Evolutionary conservation across 2,329 filamentous ascomycete genomes (phyloP).

Genomic region (Scopulariopsis brevicaulis): DNA sequence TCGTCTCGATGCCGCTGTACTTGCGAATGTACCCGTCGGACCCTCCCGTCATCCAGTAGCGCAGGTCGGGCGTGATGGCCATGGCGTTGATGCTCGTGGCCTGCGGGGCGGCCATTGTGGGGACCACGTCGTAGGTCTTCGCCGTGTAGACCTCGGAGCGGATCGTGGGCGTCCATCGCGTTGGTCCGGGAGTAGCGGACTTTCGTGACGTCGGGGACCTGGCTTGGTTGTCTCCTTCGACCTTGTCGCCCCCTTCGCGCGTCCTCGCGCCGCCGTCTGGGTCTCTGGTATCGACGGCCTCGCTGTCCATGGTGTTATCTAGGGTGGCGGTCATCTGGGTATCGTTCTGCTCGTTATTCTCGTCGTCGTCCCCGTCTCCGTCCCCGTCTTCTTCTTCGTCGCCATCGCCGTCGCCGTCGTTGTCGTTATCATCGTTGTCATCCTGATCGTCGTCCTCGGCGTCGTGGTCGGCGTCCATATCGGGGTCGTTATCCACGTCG

Average conservation of each 20-base stretch:
- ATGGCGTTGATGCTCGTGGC: conserved; percentile 92
- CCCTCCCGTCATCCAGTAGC: conserved; percentile 90
- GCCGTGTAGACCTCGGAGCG: conserved; percentile 68
- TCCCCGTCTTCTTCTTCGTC: conserved; percentile 21
- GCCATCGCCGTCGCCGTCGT: conserved; percentile 11
- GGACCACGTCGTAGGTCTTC: conserved; percentile 82
- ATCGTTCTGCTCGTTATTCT: conserved; percentile 13
- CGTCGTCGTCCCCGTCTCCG: conserved; percentile 16
- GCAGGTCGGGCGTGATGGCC: conserved; percentile 82
- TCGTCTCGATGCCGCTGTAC: conserved; percentile 89
- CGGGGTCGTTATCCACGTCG: conserved; percentile 20
- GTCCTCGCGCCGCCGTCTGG: conserved; percentile 12
- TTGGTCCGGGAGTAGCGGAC: neutral
- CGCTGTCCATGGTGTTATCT: conserved; percentile 26
- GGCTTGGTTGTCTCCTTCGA: neutral
- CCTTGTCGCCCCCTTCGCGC: conserved; percentile 1
- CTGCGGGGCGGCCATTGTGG: conserved; percentile 92
- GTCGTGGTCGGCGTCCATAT: conserved; percentile 20
- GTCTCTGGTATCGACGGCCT: conserved; percentile 15
- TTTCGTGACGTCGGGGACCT: conserved; percentile 8
- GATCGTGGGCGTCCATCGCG: conserved; percentile 6
- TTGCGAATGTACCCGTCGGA: conserved; percentile 94
- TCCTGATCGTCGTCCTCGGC: conserved; percentile 24
- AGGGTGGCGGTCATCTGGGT: conserved; percentile 22
- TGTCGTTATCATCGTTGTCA: conserved; percentile 23